A percentile compares a stretch with the other conserved stretches of the same genome.
Conservation (phyloP, 1,139 yeast genomes). For the Candida gigantensis region DNA sequence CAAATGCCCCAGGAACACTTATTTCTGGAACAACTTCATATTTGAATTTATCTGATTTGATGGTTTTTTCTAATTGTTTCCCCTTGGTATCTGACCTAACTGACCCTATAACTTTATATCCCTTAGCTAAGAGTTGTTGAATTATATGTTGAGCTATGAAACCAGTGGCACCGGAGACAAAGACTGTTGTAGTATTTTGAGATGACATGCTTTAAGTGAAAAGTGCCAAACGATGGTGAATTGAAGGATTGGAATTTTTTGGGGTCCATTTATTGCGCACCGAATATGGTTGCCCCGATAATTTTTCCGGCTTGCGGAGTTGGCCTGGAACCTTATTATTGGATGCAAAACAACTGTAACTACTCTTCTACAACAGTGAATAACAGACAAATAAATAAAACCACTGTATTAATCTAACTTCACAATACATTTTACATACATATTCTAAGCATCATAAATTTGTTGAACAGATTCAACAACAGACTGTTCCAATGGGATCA, state of each 20-base stretch:
- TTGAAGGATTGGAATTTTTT: too few relatives aligned
- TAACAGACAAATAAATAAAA: too few relatives aligned
- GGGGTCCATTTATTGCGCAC: too few relatives aligned
- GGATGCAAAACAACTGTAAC: too few relatives aligned
- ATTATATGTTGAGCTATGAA: conserved; percentile 48
- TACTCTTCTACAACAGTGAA: too few relatives aligned
- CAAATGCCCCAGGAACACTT: conserved; percentile 29
- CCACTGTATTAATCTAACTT: too few relatives aligned
- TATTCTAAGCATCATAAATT: conserved; percentile 30
- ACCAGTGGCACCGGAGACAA: conserved; percentile 62
- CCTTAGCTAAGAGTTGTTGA: conserved; percentile 24
- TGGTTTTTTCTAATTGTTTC: conserved; percentile 18
- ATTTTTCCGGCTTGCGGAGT: too few relatives aligned
- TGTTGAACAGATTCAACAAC: conserved; percentile 47
- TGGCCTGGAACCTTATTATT: too few relatives aligned
- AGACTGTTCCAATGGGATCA: conserved; percentile 35
- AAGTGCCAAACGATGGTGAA: too few relatives aligned
- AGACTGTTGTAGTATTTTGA: conserved; percentile 26
- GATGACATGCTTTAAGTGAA: too few relatives aligned
- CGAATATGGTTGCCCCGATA: too few relatives aligned
- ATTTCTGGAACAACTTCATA: conserved; percentile 32
- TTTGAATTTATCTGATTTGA: conserved; percentile 19
- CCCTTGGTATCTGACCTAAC: conserved; percentile 30
- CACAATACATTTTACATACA: too few relatives aligned
- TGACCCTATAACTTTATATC: conserved; percentile 29